Base-by-base conservation (phyloP, 805 yeast genomes). In the Yamadazyma sp. region DNA sequence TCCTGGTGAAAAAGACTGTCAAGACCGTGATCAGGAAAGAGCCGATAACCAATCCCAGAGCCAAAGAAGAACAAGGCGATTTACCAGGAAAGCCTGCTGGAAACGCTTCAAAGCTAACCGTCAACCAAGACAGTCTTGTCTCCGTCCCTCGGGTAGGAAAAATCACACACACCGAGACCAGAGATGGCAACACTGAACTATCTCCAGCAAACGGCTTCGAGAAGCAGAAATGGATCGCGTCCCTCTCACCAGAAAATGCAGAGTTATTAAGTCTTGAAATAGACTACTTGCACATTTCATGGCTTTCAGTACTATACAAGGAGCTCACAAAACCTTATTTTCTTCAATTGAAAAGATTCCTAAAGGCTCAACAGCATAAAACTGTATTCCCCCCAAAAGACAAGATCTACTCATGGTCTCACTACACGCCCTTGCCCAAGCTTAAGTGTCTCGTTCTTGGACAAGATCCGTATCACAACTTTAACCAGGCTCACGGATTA, bases 391-490 rank as follows among this genome's bases (percentile, higher is more conserved):
- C 99, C 2, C 90, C 91, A 0, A 57, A 66, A 12, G 53, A 73
- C 10, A 84, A 85, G 42, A 77, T 93, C 14, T 93, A 93, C 57
- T 86, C 97, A 0, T 93, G 98, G 97, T 81, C 95, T 2, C 75
- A 88, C 21, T 69, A 81, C 12, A 88, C 98, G 0, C 95, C 96
- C 0, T 65, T 91, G 14, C 66, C 77, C 3, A 58, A 74, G 3
- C 84, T 89, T 13, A 81, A 79, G 52, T 93, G 91, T 18, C 73
- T 93, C 1, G 75, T 93, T 9, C 66, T 93, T 30, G 99, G 99
- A 1, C 99, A 93, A 59, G 99, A 93, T 57, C 99, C 99, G 0
- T 93, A 93, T 57, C 99, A 93, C 60, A 88, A 89, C 57, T 61
- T 62, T 50, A 84, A 85, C 56, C 99, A 93, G 59, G 99, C 99